Percentiles rank a stretch among this genome's conserved stretches.
Conservation (phyloP, 495 filamentous ascomycete genomes). For the Penicillium nucicola region DNA sequence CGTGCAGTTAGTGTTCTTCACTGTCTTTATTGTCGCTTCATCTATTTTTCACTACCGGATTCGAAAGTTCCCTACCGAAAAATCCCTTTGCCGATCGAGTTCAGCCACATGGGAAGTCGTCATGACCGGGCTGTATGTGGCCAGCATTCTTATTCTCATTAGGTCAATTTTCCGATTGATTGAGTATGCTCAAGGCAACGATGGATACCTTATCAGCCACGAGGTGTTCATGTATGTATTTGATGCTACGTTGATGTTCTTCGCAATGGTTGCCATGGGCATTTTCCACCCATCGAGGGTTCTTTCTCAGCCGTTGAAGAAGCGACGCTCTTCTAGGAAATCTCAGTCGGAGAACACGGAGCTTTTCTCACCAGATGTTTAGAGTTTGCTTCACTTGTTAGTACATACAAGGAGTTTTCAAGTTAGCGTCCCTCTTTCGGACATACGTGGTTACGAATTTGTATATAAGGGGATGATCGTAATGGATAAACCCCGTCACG, state of each 20-base stretch:
- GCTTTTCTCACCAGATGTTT: no score
- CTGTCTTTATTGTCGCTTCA: conserved; percentile 30
- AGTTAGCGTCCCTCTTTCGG: no score
- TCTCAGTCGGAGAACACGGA: no score
- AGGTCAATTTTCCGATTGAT: conserved; percentile 59
- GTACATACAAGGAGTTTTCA: no score
- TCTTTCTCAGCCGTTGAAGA: background rate
- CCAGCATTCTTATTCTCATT: conserved; percentile 53
- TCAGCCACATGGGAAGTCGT: conserved; percentile 25
- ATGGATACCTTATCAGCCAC: conserved; percentile 46
- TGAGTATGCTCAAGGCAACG: conserved; percentile 56
- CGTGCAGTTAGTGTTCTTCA: conserved; percentile 40
- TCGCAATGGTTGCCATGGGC: conserved; percentile 48
- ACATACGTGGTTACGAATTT: no score
- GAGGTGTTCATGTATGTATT: conserved; percentile 62
- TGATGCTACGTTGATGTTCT: conserved; percentile 56
- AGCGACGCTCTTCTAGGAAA: no score
- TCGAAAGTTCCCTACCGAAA: conserved; percentile 15
- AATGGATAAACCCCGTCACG: no score
- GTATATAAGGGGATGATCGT: no score
- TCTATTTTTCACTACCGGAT: conserved; percentile 34
- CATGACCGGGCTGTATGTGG: conserved; percentile 47
- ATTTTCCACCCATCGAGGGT: conserved; percentile 19
- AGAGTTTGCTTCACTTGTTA: no score
- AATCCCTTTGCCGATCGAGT: conserved; percentile 9